Conservation (phyloP, 1,284 basidiomycete genomes). For the Moesziomyces sp. region DNA sequence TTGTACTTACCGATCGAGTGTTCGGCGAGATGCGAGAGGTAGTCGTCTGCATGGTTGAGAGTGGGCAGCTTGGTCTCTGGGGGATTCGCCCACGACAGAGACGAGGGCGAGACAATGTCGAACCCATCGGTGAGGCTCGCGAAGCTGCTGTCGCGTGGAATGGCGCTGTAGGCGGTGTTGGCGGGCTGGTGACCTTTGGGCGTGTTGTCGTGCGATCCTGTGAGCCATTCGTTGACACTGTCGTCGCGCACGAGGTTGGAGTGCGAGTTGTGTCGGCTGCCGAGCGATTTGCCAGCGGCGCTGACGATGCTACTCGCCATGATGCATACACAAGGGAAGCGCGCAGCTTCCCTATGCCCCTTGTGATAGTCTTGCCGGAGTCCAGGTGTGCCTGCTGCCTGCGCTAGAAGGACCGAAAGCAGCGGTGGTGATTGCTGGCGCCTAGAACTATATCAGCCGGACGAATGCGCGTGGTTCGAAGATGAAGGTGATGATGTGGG, state of each 20-base stretch:
- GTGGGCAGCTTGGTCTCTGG: slow-evolving; percentile 25
- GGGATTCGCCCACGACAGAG: slow-evolving; percentile 21
- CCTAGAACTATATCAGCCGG: neutral
- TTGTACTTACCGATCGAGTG: slow-evolving; percentile 35
- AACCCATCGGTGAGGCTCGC: slow-evolving; percentile 42
- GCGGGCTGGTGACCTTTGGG: slow-evolving; percentile 13
- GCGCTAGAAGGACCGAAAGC: neutral
- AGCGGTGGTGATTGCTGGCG: too few species aligned
- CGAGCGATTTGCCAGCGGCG: slow-evolving; percentile 29
- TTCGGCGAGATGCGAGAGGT: slow-evolving; percentile 25
- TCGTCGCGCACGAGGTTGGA: slow-evolving; percentile 40
- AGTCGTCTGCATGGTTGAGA: slow-evolving; percentile 37
- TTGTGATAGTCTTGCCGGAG: neutral
- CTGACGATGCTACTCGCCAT: slow-evolving; percentile 39
- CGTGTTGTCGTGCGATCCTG: slow-evolving; percentile 26
- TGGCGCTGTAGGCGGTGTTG: slow-evolving; percentile 5
- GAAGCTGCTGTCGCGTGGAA: slow-evolving; percentile 30
- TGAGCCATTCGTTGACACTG: slow-evolving; percentile 39
- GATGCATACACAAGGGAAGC: slow-evolving; percentile 17
- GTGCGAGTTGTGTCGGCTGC: slow-evolving; percentile 47
- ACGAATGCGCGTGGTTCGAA: neutral
- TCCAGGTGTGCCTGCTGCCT: neutral
- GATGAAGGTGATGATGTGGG: neutral
- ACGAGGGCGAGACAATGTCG: slow-evolving; percentile 35
- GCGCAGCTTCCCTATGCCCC: slow-evolving; percentile 8